Evolutionary conservation across 1,139 yeast species (phyloP), one percentile per base, ranked within the genome.

Genomic region (Yamadazyma diddensiae): DNA sequence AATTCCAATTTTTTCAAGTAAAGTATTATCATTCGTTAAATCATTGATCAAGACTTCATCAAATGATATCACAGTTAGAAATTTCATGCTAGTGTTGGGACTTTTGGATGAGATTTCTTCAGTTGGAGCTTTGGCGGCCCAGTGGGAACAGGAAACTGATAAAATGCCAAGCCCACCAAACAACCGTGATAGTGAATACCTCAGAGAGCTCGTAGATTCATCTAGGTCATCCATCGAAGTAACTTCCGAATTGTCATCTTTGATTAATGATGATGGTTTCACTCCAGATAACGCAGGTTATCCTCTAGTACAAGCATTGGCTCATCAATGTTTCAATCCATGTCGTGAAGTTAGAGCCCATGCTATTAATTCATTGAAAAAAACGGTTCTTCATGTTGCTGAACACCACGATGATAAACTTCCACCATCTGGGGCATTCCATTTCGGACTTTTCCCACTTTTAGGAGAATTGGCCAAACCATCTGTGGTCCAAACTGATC

Each of bases 271-370:
- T 13, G 53, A 50, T 9, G 45, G 38, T 5, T 43, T 43, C 26
- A 33, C 29, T 18, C 31, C 34, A 16, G 57, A 62, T 13, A 65
- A 62, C n/a, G 45, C 60, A 22, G 61, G 75, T 37, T 76, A 79
- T 43, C 81, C 90, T 1, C 59, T 82, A 38, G 63, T 82, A 19
- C 92, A 85, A 51, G 92, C 94, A 0, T 66, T 88, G 37, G 87
- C 94, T 0, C 90, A 83, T 47, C 96, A 88, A 56, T 85, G 96
- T 52, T 74, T 84, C 53, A 88, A 87, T 48, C 95, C 95, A 7
- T 85, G 95, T 52, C 70, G 86, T 22, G 88, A 83, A 50, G 67
- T 88, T 9, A 66, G 96, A 28, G 59, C 72, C 0, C 75, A 67
- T 53, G 92, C 95, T 0, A 54, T 82, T 37, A 61, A 70, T 36